A percentile compares a stretch with the other conserved stretches of the same genome.
Evolutionary conservation across 305 asterid genomes (phyloP).

Genomic region (Fraxinus ornus): DNA sequence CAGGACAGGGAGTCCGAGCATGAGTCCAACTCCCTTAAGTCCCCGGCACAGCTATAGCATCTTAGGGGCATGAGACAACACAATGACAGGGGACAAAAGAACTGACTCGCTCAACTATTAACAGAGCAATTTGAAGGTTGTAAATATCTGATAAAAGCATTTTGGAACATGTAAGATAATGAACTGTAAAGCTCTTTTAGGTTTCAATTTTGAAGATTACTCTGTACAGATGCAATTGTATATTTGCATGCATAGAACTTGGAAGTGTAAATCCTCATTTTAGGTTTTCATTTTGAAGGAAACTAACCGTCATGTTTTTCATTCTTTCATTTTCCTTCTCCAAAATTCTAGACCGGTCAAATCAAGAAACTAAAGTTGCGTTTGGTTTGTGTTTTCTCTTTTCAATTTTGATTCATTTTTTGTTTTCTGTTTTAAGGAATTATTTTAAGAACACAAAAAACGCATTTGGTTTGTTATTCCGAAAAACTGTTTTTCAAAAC

Average conservation of each 20-base stretch:
- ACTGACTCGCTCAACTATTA: neutral
- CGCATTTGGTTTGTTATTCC: too few species aligned
- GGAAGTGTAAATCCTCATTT: neutral
- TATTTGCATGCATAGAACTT: neutral
- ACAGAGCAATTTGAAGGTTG: neutral
- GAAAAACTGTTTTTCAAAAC: too few species aligned
- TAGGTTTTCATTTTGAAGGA: neutral
- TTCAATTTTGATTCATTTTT: too few species aligned
- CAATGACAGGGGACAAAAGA: constrained; percentile 31
- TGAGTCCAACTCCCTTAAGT: constrained; percentile 40
- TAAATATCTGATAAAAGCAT: neutral
- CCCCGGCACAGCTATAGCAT: constrained; percentile 29
- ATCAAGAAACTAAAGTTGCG: neutral
- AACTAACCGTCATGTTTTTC: neutral
- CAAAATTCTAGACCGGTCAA: neutral
- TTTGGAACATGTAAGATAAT: neutral
- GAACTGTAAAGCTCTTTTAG: neutral
- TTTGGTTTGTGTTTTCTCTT: too few species aligned
- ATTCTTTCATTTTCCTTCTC: neutral
- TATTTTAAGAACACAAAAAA: too few species aligned
- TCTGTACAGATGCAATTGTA: neutral
- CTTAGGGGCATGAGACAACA: constrained; percentile 28
- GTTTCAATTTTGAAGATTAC: neutral
- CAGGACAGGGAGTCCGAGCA: constrained; percentile 28
- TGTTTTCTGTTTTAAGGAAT: too few species aligned